Percentiles rank a stretch among this genome's conserved stretches.
phyloP scores from a whole-genome alignment of 208 protist genomes.

The Acanthamoeba healyi region DNA sequence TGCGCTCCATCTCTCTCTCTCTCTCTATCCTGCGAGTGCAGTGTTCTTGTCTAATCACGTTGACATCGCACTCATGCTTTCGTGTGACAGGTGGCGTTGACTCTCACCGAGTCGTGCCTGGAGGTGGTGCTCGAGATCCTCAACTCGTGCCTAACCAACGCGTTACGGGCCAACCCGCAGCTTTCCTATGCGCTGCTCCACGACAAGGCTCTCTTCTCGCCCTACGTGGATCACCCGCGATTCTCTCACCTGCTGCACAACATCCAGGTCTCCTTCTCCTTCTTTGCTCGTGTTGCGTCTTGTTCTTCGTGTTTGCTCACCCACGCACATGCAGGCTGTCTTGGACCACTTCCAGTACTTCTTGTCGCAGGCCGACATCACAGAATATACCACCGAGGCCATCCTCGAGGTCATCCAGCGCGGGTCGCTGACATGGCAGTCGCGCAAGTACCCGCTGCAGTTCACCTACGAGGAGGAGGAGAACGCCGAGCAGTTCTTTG shows the following conservation, averaged over 20 bases:
- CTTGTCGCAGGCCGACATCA: not conserved
- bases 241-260: conserved; percentile 36
- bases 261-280: conserved; percentile 3
- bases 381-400: conserved; percentile 3
- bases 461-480: conserved; percentile 69
- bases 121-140: conserved; percentile 64
- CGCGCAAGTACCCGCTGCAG: conserved; percentile 64
- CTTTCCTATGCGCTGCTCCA: conserved; percentile 60
- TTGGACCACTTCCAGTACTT: conserved; percentile 42
- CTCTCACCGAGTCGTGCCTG: not conserved
- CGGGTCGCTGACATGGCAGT: conserved; percentile 30
- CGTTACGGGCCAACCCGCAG: conserved; percentile 30
- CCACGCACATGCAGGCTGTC: conserved; percentile 28
- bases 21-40: not conserved
- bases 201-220: conserved; percentile 22
- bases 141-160: conserved; percentile 53
- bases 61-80: not conserved
- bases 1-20: not conserved
- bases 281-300: not conserved
- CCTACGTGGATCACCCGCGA: conserved; percentile 8
- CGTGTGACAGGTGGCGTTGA: not conserved
- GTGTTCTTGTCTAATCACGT: not conserved
- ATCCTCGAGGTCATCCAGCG: conserved; percentile 61
- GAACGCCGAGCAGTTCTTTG: conserved; percentile 43
- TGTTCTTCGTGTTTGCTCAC: not conserved